Evolutionary conservation across 768 basidiomycete species (phyloP), one percentile per base, ranked within the genome.

Genomic region (Paxillus involutus): DNA sequence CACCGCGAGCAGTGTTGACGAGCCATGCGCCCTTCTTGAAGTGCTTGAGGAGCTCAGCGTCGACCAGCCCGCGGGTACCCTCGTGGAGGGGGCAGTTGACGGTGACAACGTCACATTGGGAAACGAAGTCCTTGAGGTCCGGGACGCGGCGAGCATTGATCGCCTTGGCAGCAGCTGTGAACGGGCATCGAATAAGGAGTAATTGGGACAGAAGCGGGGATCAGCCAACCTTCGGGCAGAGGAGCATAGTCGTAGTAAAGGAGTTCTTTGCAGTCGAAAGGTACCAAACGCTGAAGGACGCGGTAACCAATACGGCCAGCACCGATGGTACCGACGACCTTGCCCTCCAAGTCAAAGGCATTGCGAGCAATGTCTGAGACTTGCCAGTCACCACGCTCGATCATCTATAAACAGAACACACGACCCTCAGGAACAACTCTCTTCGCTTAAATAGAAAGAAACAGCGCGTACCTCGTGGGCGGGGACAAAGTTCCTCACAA

Each of bases 21-120:
- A 95, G 83, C 88, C 89, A 94, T 14, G 92, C 82, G 46, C 91
- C 93, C 69, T 89, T 87, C 81, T 96, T 96, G 81, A 95, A 88
- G 74, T 91, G 88, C 70, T 81, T 80, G 61, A 95, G 77, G 39
- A 92, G 84, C 37, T 94, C 90, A 39, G 81, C 78, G 75, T 93
- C 90, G 65, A 94, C 78, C 44, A 94, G 81, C 21, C 88, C 88
- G 41, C 77, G 77, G 39, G 93, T 94, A 26, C 84, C 85, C 67
- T 94, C 91, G 76, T 94, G 91, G 30, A 95, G 79, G 36, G 91
- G 91, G 70, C 85, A 87, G 77, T 93, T 93, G 71, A 94, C 82
- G n/a, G 90, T 90, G 53, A 93, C 77, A 55, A 92, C 82, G 60
- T 91, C 89, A 63, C 88, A 91, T 73, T 85, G 64, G 24, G 68